Base-by-base conservation (phyloP, 1,139 yeast genomes). In the Saccharomyces uvarum region DNA sequence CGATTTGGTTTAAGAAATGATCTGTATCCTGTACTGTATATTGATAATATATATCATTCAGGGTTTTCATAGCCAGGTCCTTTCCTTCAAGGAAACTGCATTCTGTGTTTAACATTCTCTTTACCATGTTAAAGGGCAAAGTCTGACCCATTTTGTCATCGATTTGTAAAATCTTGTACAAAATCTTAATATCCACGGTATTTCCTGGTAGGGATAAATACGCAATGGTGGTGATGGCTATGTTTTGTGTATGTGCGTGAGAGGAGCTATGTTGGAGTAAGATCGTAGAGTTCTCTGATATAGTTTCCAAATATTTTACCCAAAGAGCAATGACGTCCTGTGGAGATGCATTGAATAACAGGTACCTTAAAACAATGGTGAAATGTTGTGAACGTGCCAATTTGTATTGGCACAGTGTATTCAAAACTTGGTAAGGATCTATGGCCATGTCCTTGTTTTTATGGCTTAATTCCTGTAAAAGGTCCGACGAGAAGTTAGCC, bases 241-340 rank as follows among this genome's bases (percentile, higher is more conserved):
- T 48, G 50, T 61, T 62, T 44, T 56, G 33, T 31, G 33, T 31
- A 31, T 31, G 33, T 31, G 33, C 14, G 11, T 31, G 1, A 31
- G 33, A 31, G 33, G 33, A 31, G 33, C 33, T 31, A 31, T 31
- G 1, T 31, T 31, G 33, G 33, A 31, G 33, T 31, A 31, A 4
- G 1, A 2, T 3, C 33, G 11, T 1, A 31, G 33, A 31, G 33
- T 31, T 56, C 24, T 44, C 11, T n/a, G 33, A 9, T 44, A 28
- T 47, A 13, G 46, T 24, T 51, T 64, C 67, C 47, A 68, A 52
- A 53, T 61, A 68, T 48, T 62, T 66, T 2, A 68, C 63, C 70
- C 70, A 68, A 19, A 67, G 55, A 6, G 65, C 63, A 49, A 68
- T 58, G 4, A 61, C 69, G 47, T 67, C 71, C 54, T 66, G 61